A percentile compares a stretch with the other conserved stretches of the same genome.
Conservation (phyloP, 176 grass and related monocot genomes). For the Leersia perrieri region DNA sequence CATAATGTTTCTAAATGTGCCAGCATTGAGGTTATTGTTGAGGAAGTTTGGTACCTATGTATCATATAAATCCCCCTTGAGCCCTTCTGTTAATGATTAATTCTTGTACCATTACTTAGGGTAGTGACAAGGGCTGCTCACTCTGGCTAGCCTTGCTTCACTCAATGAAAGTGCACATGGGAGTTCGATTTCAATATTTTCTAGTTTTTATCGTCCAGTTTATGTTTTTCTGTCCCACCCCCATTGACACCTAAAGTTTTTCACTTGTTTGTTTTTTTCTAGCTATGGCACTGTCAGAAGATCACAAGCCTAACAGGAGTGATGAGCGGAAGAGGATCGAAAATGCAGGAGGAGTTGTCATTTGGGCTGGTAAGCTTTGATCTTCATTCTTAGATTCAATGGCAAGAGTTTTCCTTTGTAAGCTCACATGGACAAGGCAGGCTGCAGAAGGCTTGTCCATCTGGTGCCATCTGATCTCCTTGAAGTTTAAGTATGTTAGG, state of each 20-base stretch:
- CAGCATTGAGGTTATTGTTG: background rate
- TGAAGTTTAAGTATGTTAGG: background rate
- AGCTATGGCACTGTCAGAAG: conserved; percentile 86
- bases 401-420: background rate
- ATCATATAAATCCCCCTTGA: background rate
- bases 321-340: conserved; percentile 88
- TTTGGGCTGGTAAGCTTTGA: conserved; percentile 78
- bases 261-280: conserved; percentile 39
- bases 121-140: background rate
- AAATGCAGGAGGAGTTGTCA: conserved; percentile 85
- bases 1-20: conserved; percentile 1
- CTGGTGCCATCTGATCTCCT: conserved; percentile 20
- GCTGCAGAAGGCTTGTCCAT: conserved; percentile 12
- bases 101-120: background rate
- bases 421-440: conserved; percentile 2
- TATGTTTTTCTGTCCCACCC: background rate
- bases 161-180: background rate
- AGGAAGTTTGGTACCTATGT: conserved; percentile 13
- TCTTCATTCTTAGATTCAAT: conserved; percentile 16
- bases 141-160: background rate
- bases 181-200: conserved; percentile 14
- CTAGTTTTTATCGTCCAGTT: background rate
- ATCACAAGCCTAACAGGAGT: conserved; percentile 91
- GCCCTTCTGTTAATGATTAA: background rate
- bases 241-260: background rate